Percentiles rank a stretch among this genome's conserved stretches.
These are phyloP conservation scores for Acaromyces ingoldii DNA, from an alignment of 1,284 basidiomycete genomes.

Conservation along the genomic window DNA sequence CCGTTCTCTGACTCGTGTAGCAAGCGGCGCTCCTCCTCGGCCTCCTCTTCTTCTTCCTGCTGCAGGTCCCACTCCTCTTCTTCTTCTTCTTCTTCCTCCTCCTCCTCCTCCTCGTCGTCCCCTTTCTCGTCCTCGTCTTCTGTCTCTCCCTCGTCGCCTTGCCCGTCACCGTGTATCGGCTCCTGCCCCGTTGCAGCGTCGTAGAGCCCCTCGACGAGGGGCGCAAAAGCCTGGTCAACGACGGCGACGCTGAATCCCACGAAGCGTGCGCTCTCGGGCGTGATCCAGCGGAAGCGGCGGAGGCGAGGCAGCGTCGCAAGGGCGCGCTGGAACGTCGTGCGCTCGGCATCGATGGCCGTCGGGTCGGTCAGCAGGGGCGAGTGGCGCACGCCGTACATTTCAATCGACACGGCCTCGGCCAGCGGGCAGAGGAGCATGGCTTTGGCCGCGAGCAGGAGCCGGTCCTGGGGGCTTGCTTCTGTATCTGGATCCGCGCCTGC, in stretches of 20 bases:
- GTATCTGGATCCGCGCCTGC: no score
- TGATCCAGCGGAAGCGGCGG: conserved; percentile 1
- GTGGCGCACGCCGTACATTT: conserved; percentile 1
- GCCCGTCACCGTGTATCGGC: background rate
- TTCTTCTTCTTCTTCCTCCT: background rate
- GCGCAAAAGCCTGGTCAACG: conserved; percentile 1
- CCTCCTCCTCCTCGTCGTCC: background rate
- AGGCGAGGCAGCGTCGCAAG: background rate
- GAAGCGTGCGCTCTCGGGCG: background rate
- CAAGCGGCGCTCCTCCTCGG: no score
- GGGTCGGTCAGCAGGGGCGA: background rate
- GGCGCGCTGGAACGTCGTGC: background rate
- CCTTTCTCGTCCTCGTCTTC: background rate
- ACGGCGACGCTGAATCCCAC: conserved; percentile 5
- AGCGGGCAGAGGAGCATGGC: conserved; percentile 1
- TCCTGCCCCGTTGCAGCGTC: background rate
- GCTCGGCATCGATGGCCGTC: background rate
- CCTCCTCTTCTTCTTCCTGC: no score
- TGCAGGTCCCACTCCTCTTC: no score
- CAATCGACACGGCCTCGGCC: background rate
- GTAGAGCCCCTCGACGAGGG: background rate
- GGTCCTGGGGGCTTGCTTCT: no score
- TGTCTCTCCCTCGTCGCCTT: background rate
- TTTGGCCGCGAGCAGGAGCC: background rate
- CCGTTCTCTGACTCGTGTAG: no score